phyloP scores from a whole-genome alignment of 441 rosid genomes.

The Populus tomentosa region DNA sequence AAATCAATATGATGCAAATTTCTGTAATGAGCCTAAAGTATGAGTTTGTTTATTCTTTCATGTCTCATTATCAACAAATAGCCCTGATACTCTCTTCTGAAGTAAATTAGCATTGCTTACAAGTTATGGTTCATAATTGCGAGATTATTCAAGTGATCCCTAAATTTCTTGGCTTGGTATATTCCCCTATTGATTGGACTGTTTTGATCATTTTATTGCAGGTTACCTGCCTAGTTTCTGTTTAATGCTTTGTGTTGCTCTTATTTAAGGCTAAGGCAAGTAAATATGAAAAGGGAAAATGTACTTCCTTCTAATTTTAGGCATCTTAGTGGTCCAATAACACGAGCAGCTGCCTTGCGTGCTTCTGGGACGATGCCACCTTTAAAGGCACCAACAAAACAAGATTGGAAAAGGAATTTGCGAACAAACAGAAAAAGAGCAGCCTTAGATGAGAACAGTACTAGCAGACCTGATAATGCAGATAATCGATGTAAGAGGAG shows the following conservation, averaged over 20 bases:
- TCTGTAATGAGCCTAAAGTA: neutral
- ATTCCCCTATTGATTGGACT: constrained; percentile 1
- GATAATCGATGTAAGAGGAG: constrained; percentile 43
- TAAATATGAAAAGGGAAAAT: constrained; percentile 58
- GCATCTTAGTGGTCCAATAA: constrained; percentile 45
- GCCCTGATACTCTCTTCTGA: neutral
- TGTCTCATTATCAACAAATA: neutral
- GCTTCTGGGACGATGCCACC: constrained; percentile 32
- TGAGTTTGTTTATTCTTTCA: neutral
- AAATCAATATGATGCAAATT: neutral
- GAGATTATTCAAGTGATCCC: neutral
- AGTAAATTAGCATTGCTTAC: neutral
- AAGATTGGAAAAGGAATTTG: constrained; percentile 29
- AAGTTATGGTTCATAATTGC: neutral
- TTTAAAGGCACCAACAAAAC: constrained; percentile 30
- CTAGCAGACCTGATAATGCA: constrained; percentile 26
- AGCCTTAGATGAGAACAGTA: constrained; percentile 46
- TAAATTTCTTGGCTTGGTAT: neutral
- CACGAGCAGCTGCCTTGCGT: constrained; percentile 61
- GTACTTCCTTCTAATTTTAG: constrained; percentile 28
- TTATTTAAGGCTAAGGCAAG: constrained; percentile 28
- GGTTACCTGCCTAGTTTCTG: constrained; percentile 23
- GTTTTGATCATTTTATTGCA: constrained; percentile 33
- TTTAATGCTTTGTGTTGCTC: constrained; percentile 29
- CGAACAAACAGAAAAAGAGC: constrained; percentile 49